These are phyloP conservation scores for Barnettozyma salicaria DNA, from an alignment of 805 yeast genomes.

Conservation along the genomic window DNA sequence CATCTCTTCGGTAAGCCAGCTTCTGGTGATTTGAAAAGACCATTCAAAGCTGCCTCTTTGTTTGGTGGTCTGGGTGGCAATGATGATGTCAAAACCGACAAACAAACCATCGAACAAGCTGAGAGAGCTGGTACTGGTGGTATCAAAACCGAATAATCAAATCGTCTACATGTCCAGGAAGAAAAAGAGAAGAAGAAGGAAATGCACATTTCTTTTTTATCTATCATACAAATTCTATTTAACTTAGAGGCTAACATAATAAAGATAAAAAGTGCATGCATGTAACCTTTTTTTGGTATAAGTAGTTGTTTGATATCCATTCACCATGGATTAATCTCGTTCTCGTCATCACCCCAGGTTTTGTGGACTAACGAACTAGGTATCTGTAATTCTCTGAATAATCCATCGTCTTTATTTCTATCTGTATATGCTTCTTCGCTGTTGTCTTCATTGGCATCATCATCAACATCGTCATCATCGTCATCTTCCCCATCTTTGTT, in stretches of 20 bases:
- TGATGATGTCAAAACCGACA: constrained; percentile 68
- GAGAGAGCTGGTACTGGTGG: constrained; percentile 86
- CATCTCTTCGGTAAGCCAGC: constrained; percentile 82
- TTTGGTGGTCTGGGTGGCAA: constrained; percentile 49
- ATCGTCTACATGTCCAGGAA: neutral
- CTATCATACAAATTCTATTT: neutral
- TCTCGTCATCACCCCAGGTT: constrained; percentile 47
- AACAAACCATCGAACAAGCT: constrained; percentile 77
- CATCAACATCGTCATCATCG: constrained; percentile 14
- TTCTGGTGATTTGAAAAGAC: constrained; percentile 89
- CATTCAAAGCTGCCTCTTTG: constrained; percentile 84
- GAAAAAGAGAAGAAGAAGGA: neutral
- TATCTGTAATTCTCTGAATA: constrained; percentile 41
- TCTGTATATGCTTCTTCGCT: constrained; percentile 10
- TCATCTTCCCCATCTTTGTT: constrained; percentile 15
- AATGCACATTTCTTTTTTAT: neutral
- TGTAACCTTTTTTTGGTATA: no score
- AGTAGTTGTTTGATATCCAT: no score
- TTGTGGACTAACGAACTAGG: constrained; percentile 48
- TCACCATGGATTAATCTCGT: constrained; percentile 59
- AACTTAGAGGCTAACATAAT: no score
- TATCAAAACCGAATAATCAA: constrained; percentile 40
- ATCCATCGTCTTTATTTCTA: constrained; percentile 37
- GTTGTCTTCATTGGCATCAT: constrained; percentile 12
- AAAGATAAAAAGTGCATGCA: no score